Evolutionary conservation across 768 basidiomycete genomes (phyloP).

Genomic region (Bullera alba): DNA sequence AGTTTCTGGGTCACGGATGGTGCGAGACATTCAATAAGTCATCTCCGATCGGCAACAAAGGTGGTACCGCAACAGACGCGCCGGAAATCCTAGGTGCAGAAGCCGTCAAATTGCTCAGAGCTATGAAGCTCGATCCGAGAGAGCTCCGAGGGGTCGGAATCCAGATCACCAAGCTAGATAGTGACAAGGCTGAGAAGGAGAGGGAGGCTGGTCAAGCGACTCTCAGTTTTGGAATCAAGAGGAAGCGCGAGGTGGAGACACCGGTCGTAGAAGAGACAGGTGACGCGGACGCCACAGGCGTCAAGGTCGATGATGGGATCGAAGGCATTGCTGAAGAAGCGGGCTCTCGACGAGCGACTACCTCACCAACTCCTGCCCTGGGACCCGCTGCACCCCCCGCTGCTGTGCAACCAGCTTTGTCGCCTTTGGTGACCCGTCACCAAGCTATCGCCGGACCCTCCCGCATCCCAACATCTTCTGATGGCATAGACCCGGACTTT

Average conservation of each 20-base stretch:
- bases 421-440: background rate
- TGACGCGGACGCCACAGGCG: background rate
- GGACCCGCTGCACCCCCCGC: background rate
- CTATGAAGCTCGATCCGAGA: conserved; percentile 68
- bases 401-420: background rate
- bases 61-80: conserved; percentile 68
- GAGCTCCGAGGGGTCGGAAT: conserved; percentile 91
- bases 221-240: conserved; percentile 52
- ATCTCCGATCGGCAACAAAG: conserved; percentile 54
- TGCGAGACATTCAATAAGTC: conserved; percentile 79
- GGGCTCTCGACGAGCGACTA: too few relatives aligned
- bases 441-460: conserved; percentile 18
- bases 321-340: background rate
- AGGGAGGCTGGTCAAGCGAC: conserved; percentile 54
- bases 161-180: conserved; percentile 81
- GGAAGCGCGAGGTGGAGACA: background rate
- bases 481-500: conserved; percentile 39
- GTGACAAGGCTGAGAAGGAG: conserved; percentile 36
- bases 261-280: background rate
- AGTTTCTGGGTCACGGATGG: conserved; percentile 88
- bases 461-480: conserved; percentile 11
- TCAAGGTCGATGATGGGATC: background rate
- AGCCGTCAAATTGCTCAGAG: conserved; percentile 66
- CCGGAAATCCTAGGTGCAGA: conserved; percentile 63
- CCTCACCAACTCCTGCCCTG: background rate